Percentiles rank a stretch among this genome's conserved stretches.
phyloP scores from a whole-genome alignment of 371 early-diverging fungal genomes.

The Umbelopsis sp. region DNA sequence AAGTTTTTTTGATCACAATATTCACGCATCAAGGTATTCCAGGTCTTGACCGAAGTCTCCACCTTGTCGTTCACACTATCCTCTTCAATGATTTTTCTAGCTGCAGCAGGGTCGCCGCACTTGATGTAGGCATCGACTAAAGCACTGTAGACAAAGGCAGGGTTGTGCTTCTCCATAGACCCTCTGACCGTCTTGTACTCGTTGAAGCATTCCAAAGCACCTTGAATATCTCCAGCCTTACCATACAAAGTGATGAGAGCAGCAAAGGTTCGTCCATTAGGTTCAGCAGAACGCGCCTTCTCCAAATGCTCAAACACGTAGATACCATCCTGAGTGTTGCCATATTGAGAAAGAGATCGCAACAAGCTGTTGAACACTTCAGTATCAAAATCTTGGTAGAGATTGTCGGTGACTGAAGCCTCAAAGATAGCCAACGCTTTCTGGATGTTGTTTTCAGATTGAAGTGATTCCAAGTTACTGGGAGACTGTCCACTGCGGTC shows the following conservation, averaged over 20 bases:
- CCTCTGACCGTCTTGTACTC: slow-evolving; percentile 41
- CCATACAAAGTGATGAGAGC: slow-evolving; percentile 52
- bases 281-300: slow-evolving; percentile 32
- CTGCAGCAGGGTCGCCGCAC: slow-evolving; percentile 43
- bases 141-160: slow-evolving; percentile 46
- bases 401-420: slow-evolving; percentile 39
- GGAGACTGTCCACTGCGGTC: slow-evolving; percentile 31
- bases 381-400: slow-evolving; percentile 43
- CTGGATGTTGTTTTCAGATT: slow-evolving; percentile 45
- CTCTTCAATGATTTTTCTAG: slow-evolving; percentile 45
- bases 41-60: slow-evolving; percentile 37
- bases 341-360: slow-evolving; percentile 39
- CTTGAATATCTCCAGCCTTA: slow-evolving; percentile 43
- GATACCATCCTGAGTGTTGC: slow-evolving; percentile 48
- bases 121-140: slow-evolving; percentile 48
- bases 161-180: slow-evolving; percentile 31
- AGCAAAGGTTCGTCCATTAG: slow-evolving; percentile 47
- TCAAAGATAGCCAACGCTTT: slow-evolving; percentile 49
- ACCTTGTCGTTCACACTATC: slow-evolving; percentile 40
- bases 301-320: slow-evolving; percentile 56
- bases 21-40: slow-evolving; percentile 43
- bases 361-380: slow-evolving; percentile 50
- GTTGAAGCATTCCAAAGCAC: slow-evolving; percentile 49
- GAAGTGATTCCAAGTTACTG: slow-evolving; percentile 29
- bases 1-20: slow-evolving; percentile 37